Percentiles rank a stretch among this genome's conserved stretches.
Evolutionary conservation across 805 yeast genomes (phyloP).

Genomic region (Candida easanensis): DNA sequence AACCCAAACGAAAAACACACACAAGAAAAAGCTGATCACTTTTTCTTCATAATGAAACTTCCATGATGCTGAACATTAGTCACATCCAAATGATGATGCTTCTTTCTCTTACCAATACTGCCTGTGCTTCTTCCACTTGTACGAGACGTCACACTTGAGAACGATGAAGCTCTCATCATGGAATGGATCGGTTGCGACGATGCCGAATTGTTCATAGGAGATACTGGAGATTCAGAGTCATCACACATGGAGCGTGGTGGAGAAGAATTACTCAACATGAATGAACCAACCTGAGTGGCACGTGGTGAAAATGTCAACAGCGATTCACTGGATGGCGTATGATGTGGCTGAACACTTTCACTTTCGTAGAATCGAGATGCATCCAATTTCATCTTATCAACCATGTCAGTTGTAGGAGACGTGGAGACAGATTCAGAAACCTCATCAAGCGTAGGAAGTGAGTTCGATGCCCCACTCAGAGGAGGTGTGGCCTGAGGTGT

Average conservation of each 20-base stretch:
- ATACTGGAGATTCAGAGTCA: not conserved
- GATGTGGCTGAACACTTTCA: no score
- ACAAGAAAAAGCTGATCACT: no score
- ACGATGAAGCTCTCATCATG: constrained; percentile 18
- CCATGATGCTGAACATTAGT: constrained; percentile 10
- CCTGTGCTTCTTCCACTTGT: constrained; percentile 7
- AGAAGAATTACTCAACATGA: not conserved
- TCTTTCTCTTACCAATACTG: constrained; percentile 15
- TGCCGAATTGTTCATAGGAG: constrained; percentile 1
- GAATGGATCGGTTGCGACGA: not conserved
- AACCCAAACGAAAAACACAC: no score
- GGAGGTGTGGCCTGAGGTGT: not conserved
- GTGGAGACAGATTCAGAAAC: constrained; percentile 12
- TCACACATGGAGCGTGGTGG: constrained; percentile 12
- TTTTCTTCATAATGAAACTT: constrained; percentile 10
- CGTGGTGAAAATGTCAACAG: constrained; percentile 8
- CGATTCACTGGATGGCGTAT: constrained; percentile 7
- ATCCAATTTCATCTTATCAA: not conserved
- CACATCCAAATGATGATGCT: constrained; percentile 28
- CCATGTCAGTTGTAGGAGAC: constrained; percentile 11
- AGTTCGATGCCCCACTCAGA: not conserved
- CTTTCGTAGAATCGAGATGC: no score
- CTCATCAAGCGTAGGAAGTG: constrained; percentile 16
- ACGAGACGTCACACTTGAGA: constrained; percentile 19
- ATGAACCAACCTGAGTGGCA: not conserved